Percentiles rank a stretch among this genome's conserved stretches.
phyloP scores from a whole-genome alignment of 768 basidiomycete species.

The Ramaria sp. region DNA sequence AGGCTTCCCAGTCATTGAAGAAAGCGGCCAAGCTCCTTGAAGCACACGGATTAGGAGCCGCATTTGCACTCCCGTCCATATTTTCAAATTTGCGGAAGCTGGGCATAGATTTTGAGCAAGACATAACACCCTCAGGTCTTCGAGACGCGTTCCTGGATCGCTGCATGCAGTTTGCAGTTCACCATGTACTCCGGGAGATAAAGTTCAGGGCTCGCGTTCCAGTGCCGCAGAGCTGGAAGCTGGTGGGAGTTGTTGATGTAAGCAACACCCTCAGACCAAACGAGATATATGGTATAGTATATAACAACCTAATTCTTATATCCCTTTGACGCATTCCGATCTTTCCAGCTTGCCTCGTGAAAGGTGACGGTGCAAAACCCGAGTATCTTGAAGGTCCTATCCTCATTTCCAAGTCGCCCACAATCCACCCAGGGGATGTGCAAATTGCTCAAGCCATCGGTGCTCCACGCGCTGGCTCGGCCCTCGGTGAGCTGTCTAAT shows the following conservation, averaged over 20 bases:
- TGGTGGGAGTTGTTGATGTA: slow-evolving; percentile 66
- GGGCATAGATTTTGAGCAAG: slow-evolving; percentile 23
- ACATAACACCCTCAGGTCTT: slow-evolving; percentile 16
- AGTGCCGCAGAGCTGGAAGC: slow-evolving; percentile 48
- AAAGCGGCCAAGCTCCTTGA: slow-evolving; percentile 42
- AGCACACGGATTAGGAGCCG: slow-evolving; percentile 43
- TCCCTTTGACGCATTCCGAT: neutral
- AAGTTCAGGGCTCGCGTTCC: slow-evolving; percentile 61
- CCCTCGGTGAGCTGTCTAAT: slow-evolving; percentile 35
- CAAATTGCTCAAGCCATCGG: slow-evolving; percentile 53
- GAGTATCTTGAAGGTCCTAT: slow-evolving; percentile 46
- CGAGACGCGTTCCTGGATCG: slow-evolving; percentile 41
- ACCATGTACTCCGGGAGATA: slow-evolving; percentile 55
- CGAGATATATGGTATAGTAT: slow-evolving; percentile 44
- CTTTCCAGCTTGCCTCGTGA: slow-evolving; percentile 30
- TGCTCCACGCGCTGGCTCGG: slow-evolving; percentile 40
- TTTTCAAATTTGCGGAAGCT: slow-evolving; percentile 41
- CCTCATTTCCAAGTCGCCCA: slow-evolving; percentile 53
- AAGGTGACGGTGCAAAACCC: slow-evolving; percentile 20
- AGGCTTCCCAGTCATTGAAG: slow-evolving; percentile 31
- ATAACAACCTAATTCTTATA: slow-evolving; percentile 22
- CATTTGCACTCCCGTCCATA: slow-evolving; percentile 45
- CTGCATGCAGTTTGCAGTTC: slow-evolving; percentile 41
- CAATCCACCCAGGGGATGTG: slow-evolving; percentile 61
- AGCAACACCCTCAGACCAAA: slow-evolving; percentile 40